Conservation (phyloP, 2,329 filamentous ascomycete species). For the Capronia americana region DNA sequence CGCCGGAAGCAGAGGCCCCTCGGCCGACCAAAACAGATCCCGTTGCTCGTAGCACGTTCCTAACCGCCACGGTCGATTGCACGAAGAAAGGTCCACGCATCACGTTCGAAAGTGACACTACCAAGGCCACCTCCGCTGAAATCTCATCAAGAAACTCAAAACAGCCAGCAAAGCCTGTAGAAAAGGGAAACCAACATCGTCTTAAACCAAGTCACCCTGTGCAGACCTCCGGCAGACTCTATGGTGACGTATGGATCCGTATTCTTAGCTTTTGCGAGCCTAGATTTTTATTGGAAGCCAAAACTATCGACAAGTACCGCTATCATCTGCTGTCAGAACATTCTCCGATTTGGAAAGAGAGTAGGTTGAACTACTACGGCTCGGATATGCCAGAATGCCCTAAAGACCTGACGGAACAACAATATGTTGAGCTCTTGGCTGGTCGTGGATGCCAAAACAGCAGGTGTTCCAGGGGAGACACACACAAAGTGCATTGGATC, state of each 20-base stretch:
- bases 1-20: background rate
- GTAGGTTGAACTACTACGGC: constrained; percentile 33
- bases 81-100: constrained; percentile 16
- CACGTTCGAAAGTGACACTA: background rate
- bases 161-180: background rate
- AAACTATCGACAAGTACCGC: constrained; percentile 34
- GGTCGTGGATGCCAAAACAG: constrained; percentile 38
- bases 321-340: constrained; percentile 31
- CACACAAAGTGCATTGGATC: constrained; percentile 36
- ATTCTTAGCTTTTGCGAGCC: constrained; percentile 38
- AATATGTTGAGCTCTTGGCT: constrained; percentile 38
- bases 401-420: constrained; percentile 33
- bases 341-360: constrained; percentile 35
- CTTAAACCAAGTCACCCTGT: constrained; percentile 24
- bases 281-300: constrained; percentile 34
- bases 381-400: constrained; percentile 35
- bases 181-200: constrained; percentile 3
- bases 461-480: constrained; percentile 30
- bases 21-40: background rate
- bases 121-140: background rate
- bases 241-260: constrained; percentile 36
- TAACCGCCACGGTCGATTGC: constrained; percentile 21
- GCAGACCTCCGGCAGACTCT: constrained; percentile 12
- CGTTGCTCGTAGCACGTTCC: constrained; percentile 4
- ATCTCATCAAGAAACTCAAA: background rate